Conservation (phyloP, 352 stramenopile species). For the Thraustotheca clavata region DNA sequence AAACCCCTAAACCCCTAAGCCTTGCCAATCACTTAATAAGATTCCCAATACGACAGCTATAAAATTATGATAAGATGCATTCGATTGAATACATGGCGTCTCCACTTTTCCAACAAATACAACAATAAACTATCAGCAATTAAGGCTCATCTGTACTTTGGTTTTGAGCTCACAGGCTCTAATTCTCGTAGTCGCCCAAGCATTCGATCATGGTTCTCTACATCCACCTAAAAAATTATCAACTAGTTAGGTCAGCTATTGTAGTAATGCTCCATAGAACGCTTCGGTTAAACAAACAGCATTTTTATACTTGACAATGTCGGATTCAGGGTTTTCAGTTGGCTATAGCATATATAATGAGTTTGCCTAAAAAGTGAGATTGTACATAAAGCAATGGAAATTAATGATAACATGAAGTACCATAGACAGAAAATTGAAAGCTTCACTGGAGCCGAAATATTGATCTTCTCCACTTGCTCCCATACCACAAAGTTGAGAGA, state of each 20-base stretch:
- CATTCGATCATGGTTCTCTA: conserved; percentile 36
- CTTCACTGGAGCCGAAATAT: conserved; percentile 5
- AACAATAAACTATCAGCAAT: conserved; percentile 42
- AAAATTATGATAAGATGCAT: too few species aligned
- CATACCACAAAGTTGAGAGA: conserved; percentile 69
- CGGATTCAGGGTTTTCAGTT: neutral
- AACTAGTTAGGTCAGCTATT: too few species aligned
- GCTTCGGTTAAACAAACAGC: conserved; percentile 2
- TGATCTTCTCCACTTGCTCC: conserved; percentile 20
- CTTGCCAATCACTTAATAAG: too few species aligned
- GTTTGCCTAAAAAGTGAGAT: too few species aligned
- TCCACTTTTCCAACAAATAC: conserved; percentile 51
- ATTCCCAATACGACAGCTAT: too few species aligned
- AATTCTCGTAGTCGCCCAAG: conserved; percentile 29
- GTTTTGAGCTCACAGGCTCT: conserved; percentile 5
- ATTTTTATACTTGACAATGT: neutral
- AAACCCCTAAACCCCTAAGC: too few species aligned
- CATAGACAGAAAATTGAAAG: conserved; percentile 8
- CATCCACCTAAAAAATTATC: neutral
- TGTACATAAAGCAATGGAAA: conserved; percentile 22
- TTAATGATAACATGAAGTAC: conserved; percentile 24
- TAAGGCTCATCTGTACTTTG: too few species aligned
- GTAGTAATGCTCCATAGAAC: neutral
- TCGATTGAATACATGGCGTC: conserved; percentile 48
- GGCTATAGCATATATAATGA: too few species aligned